Evolutionary conservation across 2,329 filamentous ascomycete species (phyloP).

Genomic region (Nothomitra cinnamomea): DNA sequence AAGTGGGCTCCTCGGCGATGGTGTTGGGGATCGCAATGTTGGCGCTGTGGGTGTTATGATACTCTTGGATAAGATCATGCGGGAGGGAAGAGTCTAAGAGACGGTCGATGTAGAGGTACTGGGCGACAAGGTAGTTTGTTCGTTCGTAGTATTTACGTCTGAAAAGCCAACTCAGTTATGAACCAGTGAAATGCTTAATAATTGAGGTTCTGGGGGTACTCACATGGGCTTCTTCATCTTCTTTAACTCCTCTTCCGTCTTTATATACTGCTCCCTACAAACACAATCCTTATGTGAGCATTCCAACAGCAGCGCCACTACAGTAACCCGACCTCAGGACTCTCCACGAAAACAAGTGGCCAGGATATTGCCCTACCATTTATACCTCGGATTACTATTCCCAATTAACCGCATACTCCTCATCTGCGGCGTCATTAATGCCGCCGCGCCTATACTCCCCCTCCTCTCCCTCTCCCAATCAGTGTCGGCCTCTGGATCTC

Average conservation of each 20-base stretch:
- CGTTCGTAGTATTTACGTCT: slow-evolving; percentile 75
- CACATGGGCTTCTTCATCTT: slow-evolving; percentile 55
- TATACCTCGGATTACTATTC: slow-evolving; percentile 69
- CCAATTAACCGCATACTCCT: slow-evolving; percentile 77
- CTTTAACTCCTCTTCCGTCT: slow-evolving; percentile 56
- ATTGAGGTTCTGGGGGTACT: slow-evolving; percentile 12
- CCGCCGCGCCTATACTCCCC: slow-evolving; percentile 23
- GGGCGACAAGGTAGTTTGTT: slow-evolving; percentile 73
- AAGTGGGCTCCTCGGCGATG: slow-evolving; percentile 39
- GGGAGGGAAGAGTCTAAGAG: slow-evolving; percentile 85
- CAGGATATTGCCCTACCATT: slow-evolving; percentile 36
- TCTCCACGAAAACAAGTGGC: too few relatives aligned
- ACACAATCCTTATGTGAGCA: not conserved
- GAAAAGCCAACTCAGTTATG: slow-evolving; percentile 6
- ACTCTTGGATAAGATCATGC: slow-evolving; percentile 81
- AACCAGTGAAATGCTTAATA: not conserved
- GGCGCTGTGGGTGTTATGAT: slow-evolving; percentile 40
- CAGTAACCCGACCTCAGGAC: too few relatives aligned
- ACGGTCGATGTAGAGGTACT: slow-evolving; percentile 86
- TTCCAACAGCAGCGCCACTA: too few relatives aligned
- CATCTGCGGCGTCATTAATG: slow-evolving; percentile 45
- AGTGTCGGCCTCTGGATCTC: not conserved
- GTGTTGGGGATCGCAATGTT: slow-evolving; percentile 50
- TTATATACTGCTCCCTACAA: slow-evolving; percentile 59
- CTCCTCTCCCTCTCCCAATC: slow-evolving; percentile 5